Evolutionary conservation across 305 asterid genomes (phyloP), one percentile per base, ranked within the genome.

Genomic region (Fraxinus greggii): DNA sequence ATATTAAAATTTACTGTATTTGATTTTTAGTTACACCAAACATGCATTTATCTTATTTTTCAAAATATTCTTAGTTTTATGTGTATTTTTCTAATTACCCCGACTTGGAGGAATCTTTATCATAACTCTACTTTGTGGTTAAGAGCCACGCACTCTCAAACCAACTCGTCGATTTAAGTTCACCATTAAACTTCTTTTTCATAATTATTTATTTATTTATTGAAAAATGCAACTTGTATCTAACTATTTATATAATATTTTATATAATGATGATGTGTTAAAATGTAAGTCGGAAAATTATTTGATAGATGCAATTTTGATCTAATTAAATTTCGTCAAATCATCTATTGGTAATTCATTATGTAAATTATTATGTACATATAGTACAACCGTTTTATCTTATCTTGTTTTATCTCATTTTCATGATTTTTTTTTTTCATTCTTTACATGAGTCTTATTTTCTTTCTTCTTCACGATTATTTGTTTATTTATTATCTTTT

Each of bases 141-240:
- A 90, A 91, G 91, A 90, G 93, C 95, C 95, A 90, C 90, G 88
- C 92, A 88, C 93, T 91, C 95, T 90, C 93, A 90, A 91, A 85
- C 92, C 90, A 89, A 4, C 21, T 48, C 7, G 19, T 15, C 7
- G 59, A 48, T 48, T 15, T 48, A 48, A 48, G 59, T 15, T 48
- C 19, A 48, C 59, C 15, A 15, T 15, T 48, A 15, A 15, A 45
- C 56, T 45, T 12, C 19, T 48, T 48, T 48, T 48, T 3, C 59
- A 48, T 15, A 1, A 48, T 45, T 13, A 45, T 45, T 45, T 45
- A 3, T 45, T 48, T 15, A 48, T 15, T 45, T 38, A 2, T 38
- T 8, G 13, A 38, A 38, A 38, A 38, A 38, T 9, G 1, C 15
- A 8, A 8, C 3, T 38, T 38, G 48, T 38, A 38, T 1, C 9